A percentile compares a stretch with the other conserved stretches of the same genome.
Evolutionary conservation across 2,329 filamentous ascomycete genomes (phyloP).

Genomic region (Fusarium sp.): DNA sequence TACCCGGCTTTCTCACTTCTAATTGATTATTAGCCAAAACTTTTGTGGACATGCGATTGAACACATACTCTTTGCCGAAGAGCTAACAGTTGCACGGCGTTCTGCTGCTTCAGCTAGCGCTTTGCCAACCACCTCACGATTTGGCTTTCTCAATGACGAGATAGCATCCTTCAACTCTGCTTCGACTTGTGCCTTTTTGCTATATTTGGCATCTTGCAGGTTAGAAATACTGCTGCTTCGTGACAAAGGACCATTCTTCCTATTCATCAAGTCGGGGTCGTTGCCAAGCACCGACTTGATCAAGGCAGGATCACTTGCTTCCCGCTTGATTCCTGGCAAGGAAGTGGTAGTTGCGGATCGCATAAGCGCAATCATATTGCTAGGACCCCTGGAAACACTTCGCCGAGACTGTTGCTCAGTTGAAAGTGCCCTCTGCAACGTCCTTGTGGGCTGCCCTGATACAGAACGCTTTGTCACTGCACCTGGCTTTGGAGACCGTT

Average conservation of each 20-base stretch:
- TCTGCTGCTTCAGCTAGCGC: conserved; percentile 76
- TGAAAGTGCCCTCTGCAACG: conserved; percentile 72
- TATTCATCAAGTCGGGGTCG: conserved; percentile 54
- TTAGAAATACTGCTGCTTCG: conserved; percentile 62
- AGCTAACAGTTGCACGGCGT: conserved; percentile 63
- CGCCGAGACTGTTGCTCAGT: conserved; percentile 67
- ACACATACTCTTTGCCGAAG: conserved; percentile 63
- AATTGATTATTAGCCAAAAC: conserved; percentile 48
- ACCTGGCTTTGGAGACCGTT: conserved; percentile 64
- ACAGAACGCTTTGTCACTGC: conserved; percentile 62
- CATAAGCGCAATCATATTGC: conserved; percentile 71
- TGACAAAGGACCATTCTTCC: conserved; percentile 56
- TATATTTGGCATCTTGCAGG: conserved; percentile 68
- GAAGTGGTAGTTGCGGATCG: conserved; percentile 75
- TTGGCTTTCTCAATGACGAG: conserved; percentile 78
- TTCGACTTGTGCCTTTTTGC: conserved; percentile 75
- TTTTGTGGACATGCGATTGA: background rate
- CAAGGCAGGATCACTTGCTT: conserved; percentile 71
- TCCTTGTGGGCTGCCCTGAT: conserved; percentile 59
- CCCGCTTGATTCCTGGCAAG: conserved; percentile 73
- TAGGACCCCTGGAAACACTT: conserved; percentile 68
- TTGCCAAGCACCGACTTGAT: conserved; percentile 62
- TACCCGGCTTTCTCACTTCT: conserved; percentile 67
- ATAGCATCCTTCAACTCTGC: conserved; percentile 81
- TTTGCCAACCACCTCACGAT: conserved; percentile 76